Base-by-base conservation (phyloP, 2,329 filamentous ascomycete genomes). In the Aspergillus sp. region DNA sequence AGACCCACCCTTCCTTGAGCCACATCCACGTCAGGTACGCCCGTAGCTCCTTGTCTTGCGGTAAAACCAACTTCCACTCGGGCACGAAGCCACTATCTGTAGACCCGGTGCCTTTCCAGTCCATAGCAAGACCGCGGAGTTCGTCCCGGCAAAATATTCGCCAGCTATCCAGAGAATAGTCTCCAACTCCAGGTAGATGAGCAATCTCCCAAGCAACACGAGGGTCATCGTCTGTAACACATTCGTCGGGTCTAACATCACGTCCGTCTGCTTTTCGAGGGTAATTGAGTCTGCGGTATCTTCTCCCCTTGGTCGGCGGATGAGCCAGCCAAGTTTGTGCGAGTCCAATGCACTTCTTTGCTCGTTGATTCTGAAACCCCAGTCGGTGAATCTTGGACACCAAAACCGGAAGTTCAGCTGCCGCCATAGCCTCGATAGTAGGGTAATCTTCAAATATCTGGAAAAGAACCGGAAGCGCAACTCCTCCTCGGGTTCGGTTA, bases 11-110 rank as follows among this genome's bases (percentile, higher is more conserved):
- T 63, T 95, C 89, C 43, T 86, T 84, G 73, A 94, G 82, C 91
- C 92, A 96, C 83, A 91, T 89, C 91, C 92, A 96, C 36, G 87
- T 81, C 64, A 96, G 71, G 72, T 85, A 96, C 0, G 90, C 90
- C 41, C 89, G 80, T n/a, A 96, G 75, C 70, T 96, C 92, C 72
- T 96, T 96, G 70, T 96, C 92, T 41, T 79, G 74, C 0, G 92
- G 90, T 45, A 88, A 67, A 1, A 96, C 90, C 3, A 89, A 82
- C 80, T 91, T 94, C 92, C 92, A 96, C 70, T 96, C 92, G 0
- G 90, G 89, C 61, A 90, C 85, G 65, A 92, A 90, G 13, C 77
- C 75, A 9, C 62, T 44, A 26, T 66, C 64, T 13, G 47, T 70
- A 54, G 64, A 73, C 58, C 59, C 81, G 66, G 62, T 76, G 1